Base-by-base conservation (phyloP, 2,329 filamentous ascomycete species). In the Allantophomopsis cytisporea region DNA sequence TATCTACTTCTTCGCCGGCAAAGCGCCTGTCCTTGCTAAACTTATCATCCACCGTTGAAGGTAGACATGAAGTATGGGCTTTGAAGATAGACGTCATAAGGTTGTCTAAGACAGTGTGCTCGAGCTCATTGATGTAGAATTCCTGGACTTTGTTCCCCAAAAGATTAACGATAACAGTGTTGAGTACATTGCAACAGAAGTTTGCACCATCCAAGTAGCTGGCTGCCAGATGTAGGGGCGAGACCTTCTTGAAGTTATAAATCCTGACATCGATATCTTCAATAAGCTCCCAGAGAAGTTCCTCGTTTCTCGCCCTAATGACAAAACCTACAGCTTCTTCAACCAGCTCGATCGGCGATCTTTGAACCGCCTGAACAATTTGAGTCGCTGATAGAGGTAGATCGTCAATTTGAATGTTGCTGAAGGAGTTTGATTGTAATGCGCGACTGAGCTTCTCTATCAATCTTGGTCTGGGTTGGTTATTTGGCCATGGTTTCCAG, bases 61-160 rank as follows among this genome's bases (percentile, higher is more conserved):
- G 58, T 5, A 36, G 28, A 5, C 47, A 41, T 1, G 42, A 51
- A 10, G 60, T 58, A 43, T 65, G 61, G 0, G 47, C 51, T 35
- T 57, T 56, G 10, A 64, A 39, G 31, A 65, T 57, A 4, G 52
- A 42, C 13, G 61, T 48, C 46, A 63, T 54, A 1, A 64, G 48
- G 18, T 49, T 55, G 38, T 65, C 62, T 0, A 64, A 40, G 6
- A 64, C 49, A 3, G 61, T 64, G 37, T 63, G 56, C 2, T 55
- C 56, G 14, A 50, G 41, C 11, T 54, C 39, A 37, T 64, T 50
- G 2, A 42, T 12, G 36, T 41, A 43, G 8, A 42, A 35, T n/a
- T 45, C 43, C 2, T 36, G 23, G 3, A 43, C 28, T 7, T 36
- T 28, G 13, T 33, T 35, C 10, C 31, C 12, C n/a, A 15, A 43